Percentiles rank a stretch among this genome's conserved stretches.
Conservation (phyloP, 2,329 filamentous ascomycete species). For the Claviceps arundinis region DNA sequence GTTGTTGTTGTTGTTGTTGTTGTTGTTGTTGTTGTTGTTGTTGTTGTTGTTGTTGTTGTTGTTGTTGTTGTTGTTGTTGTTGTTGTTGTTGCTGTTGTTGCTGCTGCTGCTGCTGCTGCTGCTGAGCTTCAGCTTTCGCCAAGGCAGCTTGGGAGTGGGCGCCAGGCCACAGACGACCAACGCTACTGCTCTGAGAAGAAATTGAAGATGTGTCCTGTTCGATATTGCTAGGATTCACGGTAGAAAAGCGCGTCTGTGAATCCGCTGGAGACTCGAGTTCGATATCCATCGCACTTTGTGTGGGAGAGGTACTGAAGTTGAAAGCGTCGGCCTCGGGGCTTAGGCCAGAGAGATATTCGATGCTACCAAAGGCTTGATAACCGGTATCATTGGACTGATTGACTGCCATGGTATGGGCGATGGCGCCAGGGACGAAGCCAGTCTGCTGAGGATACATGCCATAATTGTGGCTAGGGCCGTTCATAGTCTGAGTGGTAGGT, state of each 20-base stretch:
- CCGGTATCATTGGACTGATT: conserved; percentile 48
- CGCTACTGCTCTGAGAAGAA: conserved; percentile 38
- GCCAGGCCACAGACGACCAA: conserved; percentile 76
- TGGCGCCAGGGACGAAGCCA: conserved; percentile 72
- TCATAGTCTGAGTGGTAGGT: conserved; percentile 45
- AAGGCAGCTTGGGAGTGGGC: conserved; percentile 85
- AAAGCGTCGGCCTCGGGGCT: conserved; percentile 53
- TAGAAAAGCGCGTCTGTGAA: conserved; percentile 52
- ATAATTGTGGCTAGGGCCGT: conserved; percentile 86
- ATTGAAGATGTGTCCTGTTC: conserved; percentile 41
- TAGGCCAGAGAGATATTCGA: conserved; percentile 41
- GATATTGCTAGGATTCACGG: conserved; percentile 61
- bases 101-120: conserved; percentile 51
- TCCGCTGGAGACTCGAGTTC: conserved; percentile 31
- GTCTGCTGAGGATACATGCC: conserved; percentile 93
- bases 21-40: conserved; percentile 55
- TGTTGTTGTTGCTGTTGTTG: conserved; percentile 32
- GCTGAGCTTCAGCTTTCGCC: conserved; percentile 58
- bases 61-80: conserved; percentile 40
- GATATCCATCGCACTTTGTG: conserved; percentile 52
- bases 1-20: conserved; percentile 53
- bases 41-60: conserved; percentile 51
- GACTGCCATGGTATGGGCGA: conserved; percentile 67
- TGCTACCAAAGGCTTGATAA: conserved; percentile 34
- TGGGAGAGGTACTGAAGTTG: conserved; percentile 58